Base-by-base conservation (phyloP, 305 asterid species). In the Solanum chacoense region DNA sequence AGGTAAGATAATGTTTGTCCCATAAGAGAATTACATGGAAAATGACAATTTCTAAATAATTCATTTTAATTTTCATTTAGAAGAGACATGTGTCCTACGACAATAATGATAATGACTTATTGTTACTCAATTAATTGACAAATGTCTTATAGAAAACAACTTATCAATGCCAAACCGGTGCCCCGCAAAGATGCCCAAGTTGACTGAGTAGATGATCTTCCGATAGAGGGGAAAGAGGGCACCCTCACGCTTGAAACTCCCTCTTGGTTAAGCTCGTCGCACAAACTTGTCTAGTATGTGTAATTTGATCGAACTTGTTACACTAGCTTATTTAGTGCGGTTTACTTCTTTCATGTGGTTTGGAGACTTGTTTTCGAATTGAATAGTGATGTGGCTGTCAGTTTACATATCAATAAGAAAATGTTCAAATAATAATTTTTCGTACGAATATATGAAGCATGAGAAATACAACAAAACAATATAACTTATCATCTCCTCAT, bases 291-390 rank as follows among this genome's bases (percentile, higher is more conserved):
- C 0, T 8, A 59, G 11, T 59, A 11, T 50, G 74, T 28, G 11
- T 72, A 28, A 7, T 72, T 28, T 29, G 36, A 28, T 3, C n/a
- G 1, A 72, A 7, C 1, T 29, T 13, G 11, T 29, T 0, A 1
- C 36, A 72, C 1, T 6, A 11, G 0, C 1, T 4, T 65, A 1
- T 0, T 2, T 65, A 65, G 3, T 65, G 14, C 4, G 8, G 0
- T 65, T 65, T 65, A 10, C 18, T 67, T 67, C 16, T 67, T 3
- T 24, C 2, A 11, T 24, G 1, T 5, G 8, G 12, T 24, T 2
- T 11, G 4, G 0, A 67, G 16, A 67, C 4, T 6, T 67, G 16
- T 3, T 24, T 67, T 67, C 31, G 1, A 11, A 67, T 67, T 24
- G 9, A 4, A 24, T 26, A 67, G 74, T 67, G 32, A 24, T 0